Conservation (phyloP, 371 early-diverging fungal genomes). For the Lichtheimia ramosa region DNA sequence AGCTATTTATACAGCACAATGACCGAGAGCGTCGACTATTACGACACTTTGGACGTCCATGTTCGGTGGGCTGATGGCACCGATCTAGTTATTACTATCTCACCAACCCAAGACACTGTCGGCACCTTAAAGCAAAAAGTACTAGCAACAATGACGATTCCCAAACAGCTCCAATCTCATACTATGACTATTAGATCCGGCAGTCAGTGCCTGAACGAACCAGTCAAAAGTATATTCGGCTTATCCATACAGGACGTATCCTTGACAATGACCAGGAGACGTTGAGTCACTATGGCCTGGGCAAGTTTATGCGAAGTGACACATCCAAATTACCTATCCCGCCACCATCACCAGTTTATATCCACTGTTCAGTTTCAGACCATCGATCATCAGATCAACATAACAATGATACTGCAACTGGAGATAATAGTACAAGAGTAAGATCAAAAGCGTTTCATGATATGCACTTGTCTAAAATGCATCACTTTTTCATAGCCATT, state of each 20-base stretch:
- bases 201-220: constrained; percentile 15
- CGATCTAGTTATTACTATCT: constrained; percentile 33
- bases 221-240: constrained; percentile 47
- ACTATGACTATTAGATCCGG: constrained; percentile 17
- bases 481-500: constrained; percentile 20
- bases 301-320: constrained; percentile 19
- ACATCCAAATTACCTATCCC: constrained; percentile 19
- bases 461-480: neutral
- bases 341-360: constrained; percentile 33
- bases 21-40: constrained; percentile 22
- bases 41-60: constrained; percentile 41
- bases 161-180: neutral
- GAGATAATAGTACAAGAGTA: neutral
- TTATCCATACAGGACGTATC: constrained; percentile 58
- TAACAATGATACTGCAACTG: neutral
- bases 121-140: constrained; percentile 53
- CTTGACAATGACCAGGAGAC: constrained; percentile 27
- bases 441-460: neutral
- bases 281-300: constrained; percentile 35
- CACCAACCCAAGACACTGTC: constrained; percentile 38
- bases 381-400: constrained; percentile 8
- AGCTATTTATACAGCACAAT: neutral
- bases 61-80: constrained; percentile 47
- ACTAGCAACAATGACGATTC: neutral
- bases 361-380: constrained; percentile 51